Evolutionary conservation across 2,329 filamentous ascomycete genomes (phyloP).

Genomic region (Talaromyces piceae): DNA sequence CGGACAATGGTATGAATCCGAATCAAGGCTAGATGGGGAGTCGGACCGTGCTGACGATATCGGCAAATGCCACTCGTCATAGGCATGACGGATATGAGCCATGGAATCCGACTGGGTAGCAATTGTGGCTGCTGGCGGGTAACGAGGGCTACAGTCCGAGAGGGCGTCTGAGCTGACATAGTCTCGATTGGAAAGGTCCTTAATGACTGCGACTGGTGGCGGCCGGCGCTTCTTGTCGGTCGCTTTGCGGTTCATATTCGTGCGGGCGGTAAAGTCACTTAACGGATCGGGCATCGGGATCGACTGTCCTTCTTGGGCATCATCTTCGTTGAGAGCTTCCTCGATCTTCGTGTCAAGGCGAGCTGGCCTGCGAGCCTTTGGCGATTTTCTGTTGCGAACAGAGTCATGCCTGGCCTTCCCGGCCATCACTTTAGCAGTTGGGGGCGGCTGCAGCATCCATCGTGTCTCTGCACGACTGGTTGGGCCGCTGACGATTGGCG

Average conservation of each 20-base stretch:
- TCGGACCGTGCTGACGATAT: slow-evolving; percentile 17
- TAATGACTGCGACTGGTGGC: not conserved
- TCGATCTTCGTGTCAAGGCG: slow-evolving; percentile 6
- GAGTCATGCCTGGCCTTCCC: slow-evolving; percentile 55
- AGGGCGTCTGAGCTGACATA: not conserved
- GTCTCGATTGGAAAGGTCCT: not conserved
- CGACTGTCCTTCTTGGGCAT: slow-evolving; percentile 10
- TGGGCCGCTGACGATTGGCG: slow-evolving; percentile 71
- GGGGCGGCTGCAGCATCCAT: slow-evolving; percentile 92
- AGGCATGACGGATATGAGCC: slow-evolving; percentile 10
- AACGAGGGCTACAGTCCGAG: not conserved
- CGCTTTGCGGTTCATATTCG: slow-evolving; percentile 2
- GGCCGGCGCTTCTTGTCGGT: slow-evolving; percentile 11
- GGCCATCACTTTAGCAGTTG: slow-evolving; percentile 84
- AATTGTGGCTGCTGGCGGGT: slow-evolving; percentile 1
- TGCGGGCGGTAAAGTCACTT: not conserved
- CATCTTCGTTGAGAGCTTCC: slow-evolving; percentile 7
- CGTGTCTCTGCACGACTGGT: slow-evolving; percentile 61
- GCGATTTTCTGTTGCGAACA: slow-evolving; percentile 16
- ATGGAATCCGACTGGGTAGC: slow-evolving; percentile 4
- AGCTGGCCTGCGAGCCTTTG: slow-evolving; percentile 11
- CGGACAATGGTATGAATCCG: slow-evolving; percentile 23
- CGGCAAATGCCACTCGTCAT: slow-evolving; percentile 10
- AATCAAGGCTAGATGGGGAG: slow-evolving; percentile 24
- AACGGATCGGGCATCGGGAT: not conserved